phyloP scores from a whole-genome alignment of 192 early-diverging fungal species.

The Linnemannia elongata region DNA sequence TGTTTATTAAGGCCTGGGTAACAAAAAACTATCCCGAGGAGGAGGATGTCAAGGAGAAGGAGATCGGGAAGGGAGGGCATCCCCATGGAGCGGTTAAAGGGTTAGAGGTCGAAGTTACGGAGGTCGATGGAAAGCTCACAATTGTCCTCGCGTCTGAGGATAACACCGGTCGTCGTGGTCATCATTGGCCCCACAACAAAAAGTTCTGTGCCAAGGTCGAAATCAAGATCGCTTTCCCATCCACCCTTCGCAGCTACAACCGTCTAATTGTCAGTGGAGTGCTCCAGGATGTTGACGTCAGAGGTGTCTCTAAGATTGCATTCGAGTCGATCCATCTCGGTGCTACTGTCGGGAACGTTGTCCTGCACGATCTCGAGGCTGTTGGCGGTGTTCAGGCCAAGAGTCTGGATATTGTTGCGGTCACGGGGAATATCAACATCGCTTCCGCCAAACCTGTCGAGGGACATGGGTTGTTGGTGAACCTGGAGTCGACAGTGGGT shows the following conservation, averaged over 20 bases:
- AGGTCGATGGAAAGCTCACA: neutral
- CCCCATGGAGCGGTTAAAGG: neutral
- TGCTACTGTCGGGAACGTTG: neutral
- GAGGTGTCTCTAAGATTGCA: neutral
- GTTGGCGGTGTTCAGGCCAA: neutral
- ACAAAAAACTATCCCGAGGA: neutral
- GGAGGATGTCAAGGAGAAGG: neutral
- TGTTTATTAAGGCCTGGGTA: neutral
- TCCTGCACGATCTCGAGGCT: neutral
- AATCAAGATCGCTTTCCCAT: neutral
- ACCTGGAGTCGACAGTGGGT: neutral
- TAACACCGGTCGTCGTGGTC: neutral
- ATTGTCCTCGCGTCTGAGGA: neutral
- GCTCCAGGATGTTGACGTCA: neutral
- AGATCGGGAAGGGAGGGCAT: neutral
- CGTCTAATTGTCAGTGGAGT: neutral
- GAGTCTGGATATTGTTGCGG: neutral
- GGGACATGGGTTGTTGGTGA: neutral
- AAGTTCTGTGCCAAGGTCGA: conserved; percentile 1
- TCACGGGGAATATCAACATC: neutral
- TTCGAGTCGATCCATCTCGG: neutral
- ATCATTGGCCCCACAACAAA: neutral
- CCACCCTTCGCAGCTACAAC: neutral
- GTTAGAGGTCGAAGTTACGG: neutral
- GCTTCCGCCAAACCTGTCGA: neutral